Percentiles rank a stretch among this genome's conserved stretches.
These are phyloP conservation scores for Wallacemonas sp. DNA, from an alignment of 208 protist genomes.

Conservation along the genomic window DNA sequence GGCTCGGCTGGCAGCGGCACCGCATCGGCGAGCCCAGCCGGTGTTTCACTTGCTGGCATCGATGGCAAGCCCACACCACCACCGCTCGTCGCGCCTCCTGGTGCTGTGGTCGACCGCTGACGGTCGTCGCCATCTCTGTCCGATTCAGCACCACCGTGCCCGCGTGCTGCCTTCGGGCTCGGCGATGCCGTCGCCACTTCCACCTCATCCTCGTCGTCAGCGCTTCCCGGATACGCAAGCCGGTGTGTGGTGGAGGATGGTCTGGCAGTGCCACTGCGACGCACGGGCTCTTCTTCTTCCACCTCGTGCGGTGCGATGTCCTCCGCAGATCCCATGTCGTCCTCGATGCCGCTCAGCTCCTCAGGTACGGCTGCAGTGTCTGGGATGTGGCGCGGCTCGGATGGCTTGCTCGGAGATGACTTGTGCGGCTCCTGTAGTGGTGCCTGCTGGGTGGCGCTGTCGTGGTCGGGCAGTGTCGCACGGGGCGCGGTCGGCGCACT, in stretches of 20 bases:
- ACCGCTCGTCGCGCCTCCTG: background rate
- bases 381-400: background rate
- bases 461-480: background rate
- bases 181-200: background rate
- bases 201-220: background rate
- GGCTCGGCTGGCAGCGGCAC: conserved; percentile 15
- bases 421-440: conserved; percentile 26
- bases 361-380: background rate
- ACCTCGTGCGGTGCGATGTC: background rate
- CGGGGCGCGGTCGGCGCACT: background rate
- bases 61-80: background rate
- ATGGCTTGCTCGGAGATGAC: background rate
- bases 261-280: background rate
- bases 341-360: conserved; percentile 5
- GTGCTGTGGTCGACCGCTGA: background rate
- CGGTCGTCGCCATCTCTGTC: background rate
- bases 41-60: conserved; percentile 1
- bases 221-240: background rate
- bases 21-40: background rate
- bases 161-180: background rate
- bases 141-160: background rate
- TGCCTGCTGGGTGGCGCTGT: background rate
- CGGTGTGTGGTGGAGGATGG: background rate
- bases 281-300: background rate
- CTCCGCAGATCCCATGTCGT: background rate